Conservation (phyloP, 257 asterid species). For the Solanum corneliomulleri region DNA sequence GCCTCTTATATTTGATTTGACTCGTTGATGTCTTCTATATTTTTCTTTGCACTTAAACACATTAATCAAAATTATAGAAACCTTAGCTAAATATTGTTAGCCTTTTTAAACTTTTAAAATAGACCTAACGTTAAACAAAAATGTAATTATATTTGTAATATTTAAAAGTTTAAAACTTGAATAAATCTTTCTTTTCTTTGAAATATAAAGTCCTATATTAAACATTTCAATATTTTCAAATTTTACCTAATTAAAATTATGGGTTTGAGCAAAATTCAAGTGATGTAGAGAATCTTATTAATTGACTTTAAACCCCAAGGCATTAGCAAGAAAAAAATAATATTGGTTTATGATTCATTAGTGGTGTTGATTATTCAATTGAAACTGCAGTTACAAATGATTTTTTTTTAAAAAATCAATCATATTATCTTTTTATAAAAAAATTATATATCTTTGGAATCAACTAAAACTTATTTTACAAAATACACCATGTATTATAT, state of each 20-base stretch:
- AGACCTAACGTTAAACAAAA: background rate
- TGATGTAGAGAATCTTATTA: background rate
- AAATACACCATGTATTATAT: no score
- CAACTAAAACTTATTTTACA: no score
- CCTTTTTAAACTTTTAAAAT: background rate
- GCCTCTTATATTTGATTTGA: background rate
- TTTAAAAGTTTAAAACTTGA: no score
- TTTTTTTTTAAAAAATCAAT: no score
- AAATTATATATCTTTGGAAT: no score
- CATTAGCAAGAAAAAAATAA: no score
- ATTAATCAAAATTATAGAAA: background rate
- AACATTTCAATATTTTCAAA: background rate
- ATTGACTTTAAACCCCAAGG: background rate
- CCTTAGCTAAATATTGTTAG: background rate
- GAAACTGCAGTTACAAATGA: no score
- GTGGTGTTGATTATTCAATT: no score
- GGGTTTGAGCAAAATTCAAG: background rate
- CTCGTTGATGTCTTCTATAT: background rate
- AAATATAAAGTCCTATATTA: background rate
- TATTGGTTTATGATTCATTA: no score
- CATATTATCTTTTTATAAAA: no score
- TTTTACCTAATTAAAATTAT: background rate
- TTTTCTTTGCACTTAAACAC: background rate
- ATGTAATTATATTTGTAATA: background rate
- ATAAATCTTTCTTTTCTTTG: no score